phyloP scores from a whole-genome alignment of 495 filamentous ascomycete species.

The Aspergillus indologenus region DNA sequence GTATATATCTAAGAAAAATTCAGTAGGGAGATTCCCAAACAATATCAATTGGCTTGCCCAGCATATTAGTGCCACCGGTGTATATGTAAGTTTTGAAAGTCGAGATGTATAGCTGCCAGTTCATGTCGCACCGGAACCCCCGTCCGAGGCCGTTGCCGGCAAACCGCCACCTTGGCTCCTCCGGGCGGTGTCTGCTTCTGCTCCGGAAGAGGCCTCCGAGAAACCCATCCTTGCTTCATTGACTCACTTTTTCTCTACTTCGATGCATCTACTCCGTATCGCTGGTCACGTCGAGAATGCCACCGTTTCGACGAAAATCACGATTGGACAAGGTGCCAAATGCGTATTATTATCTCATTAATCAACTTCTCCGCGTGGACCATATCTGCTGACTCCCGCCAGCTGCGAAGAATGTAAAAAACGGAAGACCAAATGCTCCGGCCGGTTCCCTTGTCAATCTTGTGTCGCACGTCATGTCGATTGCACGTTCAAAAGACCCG shows the following conservation, averaged over 20 bases:
- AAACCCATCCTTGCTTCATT: background rate
- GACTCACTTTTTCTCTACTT: background rate
- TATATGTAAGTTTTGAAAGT: too few relatives aligned
- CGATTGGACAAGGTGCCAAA: background rate
- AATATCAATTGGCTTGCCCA: background rate
- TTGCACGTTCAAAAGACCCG: background rate
- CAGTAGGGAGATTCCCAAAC: background rate
- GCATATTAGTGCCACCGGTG: background rate
- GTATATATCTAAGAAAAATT: slow-evolving; percentile 4
- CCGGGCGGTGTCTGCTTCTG: background rate
- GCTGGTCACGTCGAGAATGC: background rate
- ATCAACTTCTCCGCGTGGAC: background rate
- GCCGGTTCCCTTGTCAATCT: slow-evolving; percentile 2
- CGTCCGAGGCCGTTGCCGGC: background rate
- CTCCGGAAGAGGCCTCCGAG: background rate
- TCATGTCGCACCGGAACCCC: too few relatives aligned
- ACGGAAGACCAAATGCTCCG: slow-evolving; percentile 6
- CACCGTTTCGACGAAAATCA: background rate
- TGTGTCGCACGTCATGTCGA: background rate
- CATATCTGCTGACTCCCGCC: background rate
- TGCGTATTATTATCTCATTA: background rate
- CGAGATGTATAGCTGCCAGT: too few relatives aligned
- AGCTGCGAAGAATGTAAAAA: slow-evolving; percentile 7
- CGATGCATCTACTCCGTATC: background rate
- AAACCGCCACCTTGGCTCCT: background rate